These are phyloP conservation scores for Phaeosphaeria sp. DNA, from an alignment of 2,329 filamentous ascomycete species.

Conservation along the genomic window DNA sequence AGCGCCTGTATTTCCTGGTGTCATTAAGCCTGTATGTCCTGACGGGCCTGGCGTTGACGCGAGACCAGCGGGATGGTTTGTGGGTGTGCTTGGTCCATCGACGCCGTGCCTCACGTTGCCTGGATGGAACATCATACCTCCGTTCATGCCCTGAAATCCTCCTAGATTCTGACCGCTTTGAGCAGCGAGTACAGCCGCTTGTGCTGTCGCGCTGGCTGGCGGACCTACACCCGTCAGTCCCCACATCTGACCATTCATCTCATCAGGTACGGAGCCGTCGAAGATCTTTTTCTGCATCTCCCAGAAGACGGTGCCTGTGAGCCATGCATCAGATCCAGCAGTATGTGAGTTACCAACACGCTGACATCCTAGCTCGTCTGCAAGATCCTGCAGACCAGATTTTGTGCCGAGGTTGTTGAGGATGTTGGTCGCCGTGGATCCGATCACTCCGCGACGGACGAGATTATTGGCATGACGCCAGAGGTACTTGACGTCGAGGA, in stretches of 20 bases:
- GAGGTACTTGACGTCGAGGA: conserved; percentile 96
- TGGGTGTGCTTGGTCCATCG: conserved; percentile 72
- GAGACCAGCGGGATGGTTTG: conserved; percentile 60
- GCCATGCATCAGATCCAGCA: conserved; percentile 88
- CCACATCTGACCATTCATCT: conserved; percentile 90
- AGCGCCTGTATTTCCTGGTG: conserved; percentile 76
- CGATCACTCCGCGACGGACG: conserved; percentile 59
- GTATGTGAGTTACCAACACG: conserved; percentile 88
- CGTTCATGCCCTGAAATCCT: conserved; percentile 44
- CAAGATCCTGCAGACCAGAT: conserved; percentile 90
- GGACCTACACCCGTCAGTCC: conserved; percentile 72
- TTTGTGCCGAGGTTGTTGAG: conserved; percentile 87
- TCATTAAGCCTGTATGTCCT: conserved; percentile 71
- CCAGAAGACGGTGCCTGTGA: conserved; percentile 96
- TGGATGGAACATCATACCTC: conserved; percentile 49
- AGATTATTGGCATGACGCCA: conserved; percentile 83
- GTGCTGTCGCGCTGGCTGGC: conserved; percentile 63
- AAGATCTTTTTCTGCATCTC: conserved; percentile 89
- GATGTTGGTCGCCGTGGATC: conserved; percentile 67
- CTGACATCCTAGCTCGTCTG: conserved; percentile 90
- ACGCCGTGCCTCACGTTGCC: conserved; percentile 49
- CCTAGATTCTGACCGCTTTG: conserved; percentile 45
- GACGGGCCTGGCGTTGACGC: conserved; percentile 60
- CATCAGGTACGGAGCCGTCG: conserved; percentile 77
- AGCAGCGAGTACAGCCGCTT: conserved; percentile 52